Evolutionary conservation across 73 alveolate species (phyloP).

Genomic region (Stentor roeselii): DNA sequence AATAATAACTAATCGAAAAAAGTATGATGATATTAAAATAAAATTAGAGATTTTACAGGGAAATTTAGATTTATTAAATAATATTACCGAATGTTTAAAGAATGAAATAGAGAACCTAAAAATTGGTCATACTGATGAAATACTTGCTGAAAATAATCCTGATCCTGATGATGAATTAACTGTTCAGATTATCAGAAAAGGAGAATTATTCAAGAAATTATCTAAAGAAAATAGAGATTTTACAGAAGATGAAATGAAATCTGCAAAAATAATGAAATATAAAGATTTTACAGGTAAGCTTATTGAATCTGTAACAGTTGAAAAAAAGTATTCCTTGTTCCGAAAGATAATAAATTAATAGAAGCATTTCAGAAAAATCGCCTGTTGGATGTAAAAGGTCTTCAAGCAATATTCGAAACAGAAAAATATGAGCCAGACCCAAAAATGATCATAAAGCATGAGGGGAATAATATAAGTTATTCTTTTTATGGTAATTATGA

Average conservation of each 20-base stretch:
- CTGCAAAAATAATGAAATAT: neutral
- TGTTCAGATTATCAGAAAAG: neutral
- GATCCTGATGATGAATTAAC: neutral
- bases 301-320: neutral
- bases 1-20: neutral
- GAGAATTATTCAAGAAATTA: neutral
- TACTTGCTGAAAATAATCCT: neutral
- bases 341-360: neutral
- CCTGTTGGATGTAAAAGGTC: neutral
- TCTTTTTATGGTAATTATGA: neutral
- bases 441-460: neutral
- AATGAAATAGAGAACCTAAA: neutral
- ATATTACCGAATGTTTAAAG: neutral
- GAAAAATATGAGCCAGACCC: neutral
- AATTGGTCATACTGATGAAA: neutral
- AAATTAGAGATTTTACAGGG: no score
- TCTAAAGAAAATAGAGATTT: neutral
- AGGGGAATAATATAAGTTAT: neutral
- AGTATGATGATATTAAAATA: neutral
- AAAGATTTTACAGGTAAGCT: neutral
- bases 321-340: neutral
- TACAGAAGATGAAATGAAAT: neutral
- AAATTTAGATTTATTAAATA: neutral
- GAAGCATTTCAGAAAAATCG: neutral
- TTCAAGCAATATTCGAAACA: neutral